Base-by-base conservation (phyloP, 2,329 filamentous ascomycete genomes). In the Grosmannia penicillata region DNA sequence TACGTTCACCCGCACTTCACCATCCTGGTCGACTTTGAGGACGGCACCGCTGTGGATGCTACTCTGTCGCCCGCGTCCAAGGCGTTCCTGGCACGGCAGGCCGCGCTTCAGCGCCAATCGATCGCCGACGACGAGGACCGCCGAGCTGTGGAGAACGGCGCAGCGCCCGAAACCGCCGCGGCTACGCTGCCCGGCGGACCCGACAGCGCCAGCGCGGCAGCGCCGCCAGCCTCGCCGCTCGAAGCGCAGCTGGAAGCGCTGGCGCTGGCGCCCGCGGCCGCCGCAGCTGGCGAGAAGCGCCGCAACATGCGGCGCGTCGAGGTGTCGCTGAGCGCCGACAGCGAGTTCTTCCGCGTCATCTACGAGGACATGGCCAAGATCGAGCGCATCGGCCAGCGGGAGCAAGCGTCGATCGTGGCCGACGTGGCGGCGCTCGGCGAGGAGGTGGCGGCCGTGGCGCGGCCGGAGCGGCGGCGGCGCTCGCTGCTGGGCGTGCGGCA, bases 331-430 rank as follows among this genome's bases (percentile, higher is more conserved):
- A 73, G 74, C 2, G 83, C 83, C 19, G 84, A 91, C 50, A 68
- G 70, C 17, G 74, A 86, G 51, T 93, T 93, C 56, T 93, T 93
- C 55, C 68, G 74, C 22, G 72, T 81, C 29, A 68, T 93, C 8
- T 75, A 82, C 49, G 70, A 65, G 31, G 82, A 89, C 51, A 69
- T 93, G 14, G 69, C 68, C 18, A 70, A 72, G 32, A 62, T 93
- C 4, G 81, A 83, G 45, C 62, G 62, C 0, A 62, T 93, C 4
- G 81, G 87, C 45, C 61, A 65, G 27, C 59, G 68, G 31, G 81
- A 93, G 53, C 70, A 80, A 48, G 61, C 65, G 42, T 65, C 66
- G 30, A 68, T 93, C 51, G 70, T 68, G 33, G 52, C 55, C 5
- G 68, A 83, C 42, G 80, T 93, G 37, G 59, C 64, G 21, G 57